Percentiles rank a stretch among this genome's conserved stretches.
Conservation (phyloP, 1,284 basidiomycete genomes). For the Trichosporon ovoides region DNA sequence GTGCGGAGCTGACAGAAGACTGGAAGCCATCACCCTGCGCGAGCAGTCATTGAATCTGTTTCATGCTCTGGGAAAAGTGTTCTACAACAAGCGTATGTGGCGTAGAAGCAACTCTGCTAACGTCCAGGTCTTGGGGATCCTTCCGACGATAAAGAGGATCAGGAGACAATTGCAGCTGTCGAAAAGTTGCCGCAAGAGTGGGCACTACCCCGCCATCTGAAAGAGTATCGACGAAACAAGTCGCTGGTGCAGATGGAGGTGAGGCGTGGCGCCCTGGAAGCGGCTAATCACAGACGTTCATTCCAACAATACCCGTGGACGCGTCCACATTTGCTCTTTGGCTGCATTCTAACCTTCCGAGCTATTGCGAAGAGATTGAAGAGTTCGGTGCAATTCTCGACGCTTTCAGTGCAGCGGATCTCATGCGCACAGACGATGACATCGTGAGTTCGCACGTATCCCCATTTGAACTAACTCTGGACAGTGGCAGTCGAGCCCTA, state of each 20-base stretch:
- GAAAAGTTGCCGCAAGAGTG: slow-evolving; percentile 49
- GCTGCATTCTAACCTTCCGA: slow-evolving; percentile 85
- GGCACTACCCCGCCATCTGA: slow-evolving; percentile 57
- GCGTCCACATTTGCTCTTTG: slow-evolving; percentile 82
- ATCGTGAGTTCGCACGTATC: slow-evolving; percentile 53
- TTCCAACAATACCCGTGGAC: slow-evolving; percentile 84
- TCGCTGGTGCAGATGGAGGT: slow-evolving; percentile 80
- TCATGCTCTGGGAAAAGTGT: slow-evolving; percentile 84
- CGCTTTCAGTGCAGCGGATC: slow-evolving; percentile 73
- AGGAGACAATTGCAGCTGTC: slow-evolving; percentile 26
- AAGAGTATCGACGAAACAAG: slow-evolving; percentile 59
- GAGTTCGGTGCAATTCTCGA: slow-evolving; percentile 68
- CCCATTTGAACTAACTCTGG: slow-evolving; percentile 11
- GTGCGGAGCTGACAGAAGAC: slow-evolving; percentile 25
- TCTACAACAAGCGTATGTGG: slow-evolving; percentile 89
- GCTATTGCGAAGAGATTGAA: slow-evolving; percentile 73
- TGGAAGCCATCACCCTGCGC: slow-evolving; percentile 69
- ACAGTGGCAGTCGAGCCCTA: slow-evolving; percentile 59
- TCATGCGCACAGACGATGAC: slow-evolving; percentile 62
- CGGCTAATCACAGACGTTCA: slow-evolving; percentile 27
- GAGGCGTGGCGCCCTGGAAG: slow-evolving; percentile 26
- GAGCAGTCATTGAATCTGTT: slow-evolving; percentile 85
- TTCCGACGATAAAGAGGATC: slow-evolving; percentile 31
- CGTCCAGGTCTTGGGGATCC: slow-evolving; percentile 40
- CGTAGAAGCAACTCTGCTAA: not conserved